Evolutionary conservation across 805 yeast genomes (phyloP).

Genomic region (Metschnikowia rubicola): DNA sequence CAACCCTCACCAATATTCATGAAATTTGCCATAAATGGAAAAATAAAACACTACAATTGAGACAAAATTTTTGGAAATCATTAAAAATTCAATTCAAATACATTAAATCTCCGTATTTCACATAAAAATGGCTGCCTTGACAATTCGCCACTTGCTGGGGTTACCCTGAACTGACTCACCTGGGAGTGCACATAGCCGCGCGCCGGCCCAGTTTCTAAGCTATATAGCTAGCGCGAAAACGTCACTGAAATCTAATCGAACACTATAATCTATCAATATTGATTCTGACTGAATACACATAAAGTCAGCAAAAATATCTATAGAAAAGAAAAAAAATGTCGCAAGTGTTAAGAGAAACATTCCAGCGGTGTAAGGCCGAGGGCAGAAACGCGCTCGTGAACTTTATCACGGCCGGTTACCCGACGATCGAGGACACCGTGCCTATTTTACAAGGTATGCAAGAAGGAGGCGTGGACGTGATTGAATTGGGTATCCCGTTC

Average conservation of each 20-base stretch:
- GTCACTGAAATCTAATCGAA: too few relatives aligned
- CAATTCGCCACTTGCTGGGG: constrained; percentile 2
- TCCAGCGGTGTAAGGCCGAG: constrained; percentile 56
- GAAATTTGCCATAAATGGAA: too few relatives aligned
- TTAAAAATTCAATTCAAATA: not conserved
- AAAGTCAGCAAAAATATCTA: not conserved
- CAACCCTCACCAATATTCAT: not conserved
- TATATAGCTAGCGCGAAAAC: too few relatives aligned
- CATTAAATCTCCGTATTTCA: too few relatives aligned
- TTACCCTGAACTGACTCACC: constrained; percentile 37
- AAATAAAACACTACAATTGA: too few relatives aligned
- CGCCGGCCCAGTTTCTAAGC: too few relatives aligned
- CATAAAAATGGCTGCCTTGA: too few relatives aligned
- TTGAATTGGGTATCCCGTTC: constrained; percentile 94
- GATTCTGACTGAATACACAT: too few relatives aligned
- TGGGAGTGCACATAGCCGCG: too few relatives aligned
- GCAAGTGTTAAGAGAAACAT: constrained; percentile 54
- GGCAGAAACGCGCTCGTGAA: constrained; percentile 86
- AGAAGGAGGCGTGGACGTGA: constrained; percentile 91
- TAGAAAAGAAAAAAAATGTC: constrained; percentile 38
- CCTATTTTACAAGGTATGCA: constrained; percentile 86
- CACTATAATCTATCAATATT: too few relatives aligned
- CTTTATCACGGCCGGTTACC: constrained; percentile 92
- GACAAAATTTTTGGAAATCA: not conserved
- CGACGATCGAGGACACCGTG: constrained; percentile 81